Base-by-base conservation (phyloP, 2,329 filamentous ascomycete species). In the Monosporascus sp. region DNA sequence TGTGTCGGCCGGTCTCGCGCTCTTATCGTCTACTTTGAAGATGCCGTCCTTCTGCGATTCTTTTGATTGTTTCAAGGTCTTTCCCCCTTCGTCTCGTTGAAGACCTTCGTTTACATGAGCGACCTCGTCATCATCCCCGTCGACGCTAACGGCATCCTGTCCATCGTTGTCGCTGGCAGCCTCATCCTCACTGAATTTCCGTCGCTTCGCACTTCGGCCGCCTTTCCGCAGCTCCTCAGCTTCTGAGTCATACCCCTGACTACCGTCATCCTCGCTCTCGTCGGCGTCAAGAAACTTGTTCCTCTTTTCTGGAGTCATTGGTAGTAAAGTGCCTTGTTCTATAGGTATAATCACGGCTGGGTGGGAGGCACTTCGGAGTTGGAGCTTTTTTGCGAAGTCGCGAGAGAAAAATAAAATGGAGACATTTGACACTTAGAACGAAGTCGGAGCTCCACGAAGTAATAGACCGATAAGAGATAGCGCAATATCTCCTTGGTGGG, bases 261-360 rank as follows among this genome's bases (percentile, higher is more conserved):
- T 72, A 38, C 76, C 76, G 46, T 85, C 82, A 37, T 84, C 81
- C 20, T 84, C 81, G 64, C 83, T 86, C 19, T 83, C 77, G 19
- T 73, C 74, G 9, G 73, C 76, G 58, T 86, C 83, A 31, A 92
- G 80, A 63, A 87, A 92, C 50, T 88, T 81, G 68, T 91, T 91
- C 61, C 81, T 81, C 66, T 87, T 90, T 65, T 86, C 81, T 41
- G 82, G 76, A 1, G 85, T 71, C 87, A 91, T 91, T 48, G 54
- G 65, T 17, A 47, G 22, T 11, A 49, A 40, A 27, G 6, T 19
- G 24, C 19, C 38, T 43, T 20, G 11, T 22, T 26, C 11, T 24
- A 27, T 49, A 34, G 14, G 24, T 31, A n/a, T 36, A 17, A 22
- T 36, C 22, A 11, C 44, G 19, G 38, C n/a, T 14, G 26, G 6